Evolutionary conservation across 1,284 basidiomycete species (phyloP), one percentile per base, ranked within the genome.

Genomic region (Ganoderma resinaceum): DNA sequence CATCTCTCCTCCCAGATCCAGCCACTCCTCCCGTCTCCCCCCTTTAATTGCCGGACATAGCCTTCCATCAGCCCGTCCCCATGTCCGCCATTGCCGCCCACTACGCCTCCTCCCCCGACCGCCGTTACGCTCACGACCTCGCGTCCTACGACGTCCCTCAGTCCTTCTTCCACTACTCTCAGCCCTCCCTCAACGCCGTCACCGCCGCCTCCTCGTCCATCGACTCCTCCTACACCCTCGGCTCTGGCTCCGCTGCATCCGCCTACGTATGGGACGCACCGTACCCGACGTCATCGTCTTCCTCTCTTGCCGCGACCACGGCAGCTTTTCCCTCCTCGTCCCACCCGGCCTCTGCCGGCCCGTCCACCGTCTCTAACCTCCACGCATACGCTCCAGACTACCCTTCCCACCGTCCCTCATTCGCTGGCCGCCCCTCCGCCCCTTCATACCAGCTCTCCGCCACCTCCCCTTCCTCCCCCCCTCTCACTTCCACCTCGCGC

Each of bases 1-100:
- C 65, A 20, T 35, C 58, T 58, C 55, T 58, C 43, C 66, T 60
- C 66, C 65, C 66, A 52, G 59, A 64, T 60, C 49, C 66, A 57
- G 53, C 59, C 43, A 37, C 64, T 29, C 58, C 53, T 43, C 61
- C 66, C 37, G n/a, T 46, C 46, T 31, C 23, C 58, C 65, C 40
- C 61, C 62, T 66, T 68, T 63, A 65, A 65, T 66, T 62, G 38
- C 67, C 69, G 68, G 67, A 37, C 69, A 65, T 58, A 33, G 35
- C 66, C 67, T 66, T n/a, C 62, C 61, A 62, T 66, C 65, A 65
- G 46, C 59, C 53, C 60, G 59, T 58, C 60, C 63, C 67, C 63
- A 73, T 73, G 72, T 70, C 69, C 42, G 69, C 69, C 46, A 59
- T 69, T 62, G 68, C 71, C 71, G 71, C 71, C 66, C 71, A 72